phyloP scores from a whole-genome alignment of 2,329 filamentous ascomycete species.

The Trichoderma sp. region DNA sequence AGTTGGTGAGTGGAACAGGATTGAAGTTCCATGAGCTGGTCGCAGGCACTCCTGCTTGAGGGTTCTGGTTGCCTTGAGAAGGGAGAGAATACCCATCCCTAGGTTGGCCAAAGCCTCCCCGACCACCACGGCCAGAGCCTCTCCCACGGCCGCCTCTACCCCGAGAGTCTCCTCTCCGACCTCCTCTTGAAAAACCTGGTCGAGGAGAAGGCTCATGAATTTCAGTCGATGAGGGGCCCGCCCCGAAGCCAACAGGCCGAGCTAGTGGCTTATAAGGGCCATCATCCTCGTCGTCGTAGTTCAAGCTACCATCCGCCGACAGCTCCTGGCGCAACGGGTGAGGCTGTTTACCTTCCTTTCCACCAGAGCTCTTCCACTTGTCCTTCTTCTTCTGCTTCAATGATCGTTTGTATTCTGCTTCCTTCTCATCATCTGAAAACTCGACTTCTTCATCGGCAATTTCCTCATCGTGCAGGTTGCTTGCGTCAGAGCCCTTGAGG shows the following conservation, averaged over 20 bases:
- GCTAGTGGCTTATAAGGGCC: constrained; percentile 72
- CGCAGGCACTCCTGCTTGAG: constrained; percentile 27
- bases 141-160: constrained; percentile 47
- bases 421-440: constrained; percentile 95
- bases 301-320: constrained; percentile 50
- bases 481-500: constrained; percentile 88
- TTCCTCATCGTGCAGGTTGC: constrained; percentile 94
- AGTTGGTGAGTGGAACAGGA: constrained; percentile 3
- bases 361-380: constrained; percentile 41
- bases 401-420: constrained; percentile 75
- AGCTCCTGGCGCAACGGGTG: constrained; percentile 45
- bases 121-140: constrained; percentile 43
- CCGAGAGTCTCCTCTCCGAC: constrained; percentile 48
- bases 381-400: constrained; percentile 67
- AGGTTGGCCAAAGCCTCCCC: constrained; percentile 37
- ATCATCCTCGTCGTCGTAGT: constrained; percentile 69
- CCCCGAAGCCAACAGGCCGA: constrained; percentile 64
- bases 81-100: constrained; percentile 47
- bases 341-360: constrained; percentile 42
- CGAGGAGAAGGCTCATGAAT: constrained; percentile 37
- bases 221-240: constrained; percentile 47
- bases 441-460: constrained; percentile 82
- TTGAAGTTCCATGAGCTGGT: constrained; percentile 25
- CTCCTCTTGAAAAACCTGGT: constrained; percentile 39
- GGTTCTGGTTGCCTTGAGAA: constrained; percentile 38